These are phyloP conservation scores for Rhodotorula sp. DNA, from an alignment of 1,284 basidiomycete species.

Conservation along the genomic window DNA sequence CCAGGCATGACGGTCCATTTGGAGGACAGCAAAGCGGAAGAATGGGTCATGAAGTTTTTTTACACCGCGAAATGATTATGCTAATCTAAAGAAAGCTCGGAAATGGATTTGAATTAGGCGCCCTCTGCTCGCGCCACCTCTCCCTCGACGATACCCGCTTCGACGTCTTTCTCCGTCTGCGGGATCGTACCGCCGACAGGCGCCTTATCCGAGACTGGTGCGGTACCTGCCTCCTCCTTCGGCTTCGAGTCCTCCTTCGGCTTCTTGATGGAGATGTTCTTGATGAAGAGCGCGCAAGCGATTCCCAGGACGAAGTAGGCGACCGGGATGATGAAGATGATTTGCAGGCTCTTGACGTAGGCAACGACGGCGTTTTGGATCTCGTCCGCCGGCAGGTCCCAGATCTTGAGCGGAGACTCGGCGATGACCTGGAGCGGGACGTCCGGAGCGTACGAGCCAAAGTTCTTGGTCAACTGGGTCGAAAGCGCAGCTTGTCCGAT, in stretches of 20 bases:
- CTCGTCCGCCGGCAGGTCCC: constrained; percentile 3
- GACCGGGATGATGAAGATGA: constrained; percentile 24
- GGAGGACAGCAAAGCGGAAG: no score
- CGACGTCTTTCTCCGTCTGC: constrained; percentile 10
- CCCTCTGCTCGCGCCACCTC: constrained; percentile 21
- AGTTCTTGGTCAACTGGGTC: constrained; percentile 27
- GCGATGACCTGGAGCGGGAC: constrained; percentile 26
- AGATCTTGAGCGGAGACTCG: constrained; percentile 30
- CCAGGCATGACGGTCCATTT: no score
- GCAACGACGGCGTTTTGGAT: constrained; percentile 16
- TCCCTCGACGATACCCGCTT: constrained; percentile 7
- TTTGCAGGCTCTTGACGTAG: constrained; percentile 28
- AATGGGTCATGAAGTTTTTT: no score
- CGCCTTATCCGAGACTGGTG: not conserved
- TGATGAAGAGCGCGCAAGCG: constrained; percentile 21
- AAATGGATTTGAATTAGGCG: not conserved
- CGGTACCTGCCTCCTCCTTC: not conserved
- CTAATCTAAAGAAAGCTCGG: no score
- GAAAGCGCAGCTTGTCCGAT: constrained; percentile 33
- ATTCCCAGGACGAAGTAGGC: constrained; percentile 22
- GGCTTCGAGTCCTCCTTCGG: not conserved
- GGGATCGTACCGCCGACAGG: not conserved
- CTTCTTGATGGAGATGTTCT: constrained; percentile 34
- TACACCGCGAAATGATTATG: no score
- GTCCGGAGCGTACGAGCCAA: constrained; percentile 29